Evolutionary conservation across 345 rosid species (phyloP).

Genomic region (Bruguiera sexangula): DNA sequence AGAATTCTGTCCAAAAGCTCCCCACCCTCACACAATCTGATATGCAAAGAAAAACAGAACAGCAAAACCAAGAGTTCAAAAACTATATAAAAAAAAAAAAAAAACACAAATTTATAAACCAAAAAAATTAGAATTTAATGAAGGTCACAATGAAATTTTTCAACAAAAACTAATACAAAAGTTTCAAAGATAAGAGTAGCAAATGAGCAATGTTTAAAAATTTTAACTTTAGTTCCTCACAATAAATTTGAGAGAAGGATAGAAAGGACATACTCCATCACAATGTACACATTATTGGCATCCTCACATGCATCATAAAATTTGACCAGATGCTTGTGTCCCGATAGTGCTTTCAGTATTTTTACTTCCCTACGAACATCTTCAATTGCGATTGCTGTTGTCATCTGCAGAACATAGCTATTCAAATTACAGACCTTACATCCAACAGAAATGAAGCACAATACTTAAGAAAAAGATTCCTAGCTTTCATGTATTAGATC

Average conservation of each 20-base stretch:
- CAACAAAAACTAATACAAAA: not conserved
- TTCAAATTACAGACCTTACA: constrained; percentile 18
- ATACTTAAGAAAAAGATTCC: not conserved
- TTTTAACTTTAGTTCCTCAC: constrained; percentile 7
- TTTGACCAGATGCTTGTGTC: constrained; percentile 73
- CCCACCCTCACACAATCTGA: constrained; percentile 97
- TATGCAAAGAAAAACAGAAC: constrained; percentile 18
- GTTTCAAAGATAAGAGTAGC: not conserved
- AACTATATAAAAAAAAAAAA: not conserved
- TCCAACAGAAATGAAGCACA: constrained; percentile 7
- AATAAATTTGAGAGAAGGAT: constrained; percentile 20
- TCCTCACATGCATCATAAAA: constrained; percentile 89
- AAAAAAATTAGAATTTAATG: not conserved
- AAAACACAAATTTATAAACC: not conserved
- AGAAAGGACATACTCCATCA: constrained; percentile 79
- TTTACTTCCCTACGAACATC: constrained; percentile 97
- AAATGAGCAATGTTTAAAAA: not conserved
- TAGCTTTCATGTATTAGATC: not conserved
- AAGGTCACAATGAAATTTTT: too few species aligned
- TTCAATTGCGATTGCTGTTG: constrained; percentile 75
- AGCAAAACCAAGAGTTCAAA: constrained; percentile 10
- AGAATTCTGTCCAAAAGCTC: constrained; percentile 88
- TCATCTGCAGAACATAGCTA: constrained; percentile 65
- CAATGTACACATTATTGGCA: constrained; percentile 66
- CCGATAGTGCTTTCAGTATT: constrained; percentile 71